Base-by-base conservation (phyloP, 2,329 filamentous ascomycete species). In the Huntiella omanensis region DNA sequence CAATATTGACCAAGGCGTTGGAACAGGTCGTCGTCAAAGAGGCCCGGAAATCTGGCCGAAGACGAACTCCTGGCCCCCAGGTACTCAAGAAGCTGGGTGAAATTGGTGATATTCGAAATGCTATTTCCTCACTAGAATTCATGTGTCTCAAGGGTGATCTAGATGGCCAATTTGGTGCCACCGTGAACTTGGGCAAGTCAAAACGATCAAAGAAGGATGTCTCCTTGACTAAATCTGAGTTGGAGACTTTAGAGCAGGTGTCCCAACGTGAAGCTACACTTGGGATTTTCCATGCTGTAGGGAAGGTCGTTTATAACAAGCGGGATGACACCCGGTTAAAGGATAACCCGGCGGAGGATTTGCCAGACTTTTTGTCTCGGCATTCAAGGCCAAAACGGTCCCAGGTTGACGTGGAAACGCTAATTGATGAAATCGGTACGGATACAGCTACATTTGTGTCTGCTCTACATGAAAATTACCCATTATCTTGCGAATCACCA, bases 291-390 rank as follows among this genome's bases (percentile, higher is more conserved):
- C 91, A 98, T 59, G 86, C 91, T 0, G 83, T 96, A 10, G 91
- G 88, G 3, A 95, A 91, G 58, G 83, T 98, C 2, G 79, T 96
- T 1, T 93, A 96, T 64, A 98, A 98, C 64, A 98, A 95, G 59
- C 74, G 91, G 40, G 43, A 51, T 19, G 40, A 50, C 11, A 39
- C 35, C n/a, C 33, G 36, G 13, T 5, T 38, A 15, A 34, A 34
- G 6, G 42, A 48, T 28, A 46, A 43, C 17, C 46, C 38, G 1
- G 60, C 62, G 13, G 76, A 80, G 54, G 60, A 60, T 17, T 63
- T 84, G 13, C 80, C 80, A 4, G 54, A 59, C n/a, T 71, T 75
- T 57, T 59, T 83, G 33, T 64, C 67, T 3, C 67, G 73, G 8
- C 61, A 69, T 52, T 67, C 72, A 4, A 67, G 80, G 4, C 73